Evolutionary conservation across 495 filamentous ascomycete genomes (phyloP).

Genomic region (Neurospora sp.): DNA sequence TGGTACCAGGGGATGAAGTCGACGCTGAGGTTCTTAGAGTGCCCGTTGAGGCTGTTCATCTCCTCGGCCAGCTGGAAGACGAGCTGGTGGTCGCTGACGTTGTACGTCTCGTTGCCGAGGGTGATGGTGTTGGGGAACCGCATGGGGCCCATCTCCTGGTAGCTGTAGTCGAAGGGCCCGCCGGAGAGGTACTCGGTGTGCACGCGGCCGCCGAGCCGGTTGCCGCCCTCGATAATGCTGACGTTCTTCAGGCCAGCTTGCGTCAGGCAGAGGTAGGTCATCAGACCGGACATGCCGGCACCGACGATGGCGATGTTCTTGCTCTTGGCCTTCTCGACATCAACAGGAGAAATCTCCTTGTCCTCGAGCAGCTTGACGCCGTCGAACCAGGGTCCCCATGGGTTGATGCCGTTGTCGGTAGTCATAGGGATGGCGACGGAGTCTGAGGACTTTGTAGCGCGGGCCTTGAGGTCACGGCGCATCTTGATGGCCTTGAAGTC

Average conservation of each 20-base stretch:
- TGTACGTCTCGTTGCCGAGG: constrained; percentile 43
- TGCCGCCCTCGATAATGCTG: constrained; percentile 29
- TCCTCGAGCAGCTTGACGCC: constrained; percentile 51
- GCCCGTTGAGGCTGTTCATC: constrained; percentile 47
- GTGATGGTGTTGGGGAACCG: constrained; percentile 46
- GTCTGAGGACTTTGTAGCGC: not conserved
- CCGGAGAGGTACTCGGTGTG: constrained; percentile 53
- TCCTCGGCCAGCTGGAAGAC: constrained; percentile 53
- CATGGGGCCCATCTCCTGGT: constrained; percentile 73
- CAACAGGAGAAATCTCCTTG: constrained; percentile 41
- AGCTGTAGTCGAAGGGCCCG: constrained; percentile 55
- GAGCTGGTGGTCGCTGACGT: constrained; percentile 49
- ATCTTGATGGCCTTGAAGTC: constrained; percentile 2
- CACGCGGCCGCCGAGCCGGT: constrained; percentile 42
- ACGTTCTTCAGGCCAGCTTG: constrained; percentile 31
- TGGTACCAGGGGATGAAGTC: constrained; percentile 61
- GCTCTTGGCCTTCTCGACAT: constrained; percentile 43
- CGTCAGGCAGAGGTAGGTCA: constrained; percentile 36
- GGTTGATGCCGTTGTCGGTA: constrained; percentile 42
- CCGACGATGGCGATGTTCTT: constrained; percentile 55
- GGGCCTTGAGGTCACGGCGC: constrained; percentile 1
- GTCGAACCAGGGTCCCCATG: constrained; percentile 60
- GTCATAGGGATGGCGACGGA: constrained; percentile 31
- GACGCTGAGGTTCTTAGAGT: constrained; percentile 42
- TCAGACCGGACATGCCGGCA: constrained; percentile 58